A percentile compares a stretch with the other conserved stretches of the same genome.
phyloP scores from a whole-genome alignment of 2,329 filamentous ascomycete genomes.

The Tympanopsis confertula region DNA sequence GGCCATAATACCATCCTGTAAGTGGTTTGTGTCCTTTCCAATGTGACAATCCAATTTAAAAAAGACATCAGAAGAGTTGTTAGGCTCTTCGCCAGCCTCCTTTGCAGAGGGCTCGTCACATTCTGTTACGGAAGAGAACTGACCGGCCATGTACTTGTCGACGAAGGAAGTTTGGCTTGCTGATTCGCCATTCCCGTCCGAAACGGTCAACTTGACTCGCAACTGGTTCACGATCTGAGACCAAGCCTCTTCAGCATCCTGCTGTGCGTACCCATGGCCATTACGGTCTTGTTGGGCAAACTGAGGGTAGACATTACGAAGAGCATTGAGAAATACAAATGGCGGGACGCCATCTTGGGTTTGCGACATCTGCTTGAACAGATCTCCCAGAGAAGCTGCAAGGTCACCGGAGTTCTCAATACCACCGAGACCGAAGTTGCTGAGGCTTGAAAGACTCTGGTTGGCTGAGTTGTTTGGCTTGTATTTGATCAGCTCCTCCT shows the following conservation, averaged over 20 bases:
- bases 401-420: constrained; percentile 37
- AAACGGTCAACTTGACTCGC: constrained; percentile 63
- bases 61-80: constrained; percentile 62
- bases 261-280: constrained; percentile 81
- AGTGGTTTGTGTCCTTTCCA: constrained; percentile 72
- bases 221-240: constrained; percentile 84
- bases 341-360: constrained; percentile 83
- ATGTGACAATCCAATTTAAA: constrained; percentile 96
- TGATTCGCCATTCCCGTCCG: constrained; percentile 25
- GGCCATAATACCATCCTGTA: constrained; percentile 75
- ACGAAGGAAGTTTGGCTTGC: constrained; percentile 45
- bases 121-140: constrained; percentile 65
- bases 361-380: constrained; percentile 81
- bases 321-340: constrained; percentile 66
- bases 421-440: constrained; percentile 25
- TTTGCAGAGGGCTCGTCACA: constrained; percentile 74
- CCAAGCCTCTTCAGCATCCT: constrained; percentile 97
- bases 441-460: constrained; percentile 16
- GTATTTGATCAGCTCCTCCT: constrained; percentile 63
- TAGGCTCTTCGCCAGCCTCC: constrained; percentile 61
- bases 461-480: constrained; percentile 20
- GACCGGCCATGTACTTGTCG: constrained; percentile 80
- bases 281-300: constrained; percentile 82
- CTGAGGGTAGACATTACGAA: constrained; percentile 74
- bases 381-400: constrained; percentile 63